A percentile compares a stretch with the other conserved stretches of the same genome.
phyloP scores from a whole-genome alignment of 192 early-diverging fungal species.

The Dispira simplex region DNA sequence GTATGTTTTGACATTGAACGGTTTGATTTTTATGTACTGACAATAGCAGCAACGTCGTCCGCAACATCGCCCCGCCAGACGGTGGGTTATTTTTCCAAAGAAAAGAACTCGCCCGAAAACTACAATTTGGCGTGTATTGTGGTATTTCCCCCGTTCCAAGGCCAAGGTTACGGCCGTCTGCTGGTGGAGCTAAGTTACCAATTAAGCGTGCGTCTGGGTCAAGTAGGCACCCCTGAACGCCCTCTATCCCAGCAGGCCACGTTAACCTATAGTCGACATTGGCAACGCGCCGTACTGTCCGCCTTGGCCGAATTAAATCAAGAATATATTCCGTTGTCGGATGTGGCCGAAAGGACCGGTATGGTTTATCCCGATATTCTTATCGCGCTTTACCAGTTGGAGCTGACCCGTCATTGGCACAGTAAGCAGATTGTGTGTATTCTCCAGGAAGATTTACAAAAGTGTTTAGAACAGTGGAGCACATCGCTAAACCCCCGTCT shows the following conservation, averaged over 20 bases:
- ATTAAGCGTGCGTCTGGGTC: constrained; percentile 47
- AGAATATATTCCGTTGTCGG: constrained; percentile 26
- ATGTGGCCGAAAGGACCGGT: constrained; percentile 39
- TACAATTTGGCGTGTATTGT: constrained; percentile 89
- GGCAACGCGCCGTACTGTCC: constrained; percentile 53
- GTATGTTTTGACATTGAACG: constrained; percentile 87
- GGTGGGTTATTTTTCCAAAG: constrained; percentile 95
- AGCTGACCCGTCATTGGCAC: constrained; percentile 39
- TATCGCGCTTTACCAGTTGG: constrained; percentile 40
- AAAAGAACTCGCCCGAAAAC: constrained; percentile 66
- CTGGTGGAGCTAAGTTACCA: constrained; percentile 88
- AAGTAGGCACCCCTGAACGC: constrained; percentile 73
- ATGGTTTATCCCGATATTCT: constrained; percentile 59
- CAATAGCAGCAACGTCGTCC: constrained; percentile 29
- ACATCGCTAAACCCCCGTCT: background rate
- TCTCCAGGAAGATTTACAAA: constrained; percentile 18
- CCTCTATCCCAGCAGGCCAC: constrained; percentile 76
- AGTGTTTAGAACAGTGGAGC: background rate
- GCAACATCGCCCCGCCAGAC: constrained; percentile 33
- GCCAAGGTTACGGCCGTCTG: constrained; percentile 69
- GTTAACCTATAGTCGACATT: constrained; percentile 66
- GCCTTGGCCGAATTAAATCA: constrained; percentile 24
- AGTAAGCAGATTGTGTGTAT: constrained; percentile 25
- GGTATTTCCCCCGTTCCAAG: constrained; percentile 72
- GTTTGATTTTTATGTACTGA: constrained; percentile 89